Evolutionary conservation across 2,329 filamentous ascomycete species (phyloP).

Genomic region (Fusarium nanum): DNA sequence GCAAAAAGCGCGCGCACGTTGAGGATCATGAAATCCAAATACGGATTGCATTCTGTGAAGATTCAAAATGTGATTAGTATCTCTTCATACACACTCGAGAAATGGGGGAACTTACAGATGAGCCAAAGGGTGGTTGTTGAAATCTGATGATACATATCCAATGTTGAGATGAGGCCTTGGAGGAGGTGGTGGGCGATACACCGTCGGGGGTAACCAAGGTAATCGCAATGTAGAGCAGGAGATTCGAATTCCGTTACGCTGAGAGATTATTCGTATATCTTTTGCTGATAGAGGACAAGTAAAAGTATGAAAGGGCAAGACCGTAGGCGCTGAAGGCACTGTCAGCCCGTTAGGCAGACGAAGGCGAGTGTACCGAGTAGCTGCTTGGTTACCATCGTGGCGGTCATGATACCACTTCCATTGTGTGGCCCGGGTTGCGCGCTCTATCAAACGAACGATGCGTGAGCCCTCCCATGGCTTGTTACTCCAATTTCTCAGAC

Average conservation of each 20-base stretch:
- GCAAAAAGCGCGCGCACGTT: slow-evolving; percentile 84
- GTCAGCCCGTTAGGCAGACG: slow-evolving; percentile 78
- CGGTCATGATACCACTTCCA: slow-evolving; percentile 91
- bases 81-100: neutral
- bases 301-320: slow-evolving; percentile 97
- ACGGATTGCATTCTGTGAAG: slow-evolving; percentile 87
- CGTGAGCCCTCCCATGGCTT: slow-evolving; percentile 90
- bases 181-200: slow-evolving; percentile 87
- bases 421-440: slow-evolving; percentile 79
- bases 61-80: slow-evolving; percentile 8
- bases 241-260: slow-evolving; percentile 92
- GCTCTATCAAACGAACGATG: slow-evolving; percentile 84
- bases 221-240: slow-evolving; percentile 88
- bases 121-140: slow-evolving; percentile 97
- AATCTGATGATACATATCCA: slow-evolving; percentile 97
- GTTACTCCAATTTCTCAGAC: slow-evolving; percentile 72
- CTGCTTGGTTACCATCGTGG: slow-evolving; percentile 70
- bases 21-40: slow-evolving; percentile 86
- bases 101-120: slow-evolving; percentile 71
- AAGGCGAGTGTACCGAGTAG: slow-evolving; percentile 74
- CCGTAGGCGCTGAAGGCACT: slow-evolving; percentile 89
- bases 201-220: slow-evolving; percentile 83
- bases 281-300: slow-evolving; percentile 92
- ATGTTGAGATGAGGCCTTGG: slow-evolving; percentile 87
- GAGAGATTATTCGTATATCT: slow-evolving; percentile 93